Conservation (phyloP, 2,329 filamentous ascomycete species). For the Leptographium procerum region DNA sequence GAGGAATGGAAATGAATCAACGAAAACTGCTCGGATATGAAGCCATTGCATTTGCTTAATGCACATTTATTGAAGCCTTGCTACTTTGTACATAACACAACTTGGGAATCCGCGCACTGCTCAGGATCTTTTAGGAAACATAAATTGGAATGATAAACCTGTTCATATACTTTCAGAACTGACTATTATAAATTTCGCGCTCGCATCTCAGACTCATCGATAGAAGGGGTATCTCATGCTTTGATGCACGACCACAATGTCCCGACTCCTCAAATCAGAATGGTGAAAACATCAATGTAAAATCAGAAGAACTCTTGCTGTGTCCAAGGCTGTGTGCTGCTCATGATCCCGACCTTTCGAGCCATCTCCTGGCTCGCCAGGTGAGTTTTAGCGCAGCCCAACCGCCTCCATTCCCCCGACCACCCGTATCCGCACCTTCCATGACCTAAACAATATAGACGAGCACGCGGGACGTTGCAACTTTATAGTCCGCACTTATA, state of each 20-base stretch:
- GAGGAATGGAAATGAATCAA: neutral
- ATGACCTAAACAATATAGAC: neutral
- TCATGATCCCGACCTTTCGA: neutral
- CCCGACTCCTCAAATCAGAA: neutral
- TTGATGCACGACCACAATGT: neutral
- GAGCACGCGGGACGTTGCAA: neutral
- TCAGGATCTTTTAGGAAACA: neutral
- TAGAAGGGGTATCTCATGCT: neutral
- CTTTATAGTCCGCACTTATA: neutral
- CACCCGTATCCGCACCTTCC: neutral
- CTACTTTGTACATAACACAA: neutral
- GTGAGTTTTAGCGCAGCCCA: neutral
- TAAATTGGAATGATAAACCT: neutral
- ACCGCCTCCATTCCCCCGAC: neutral
- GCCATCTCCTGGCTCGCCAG: neutral
- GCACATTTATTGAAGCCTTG: neutral
- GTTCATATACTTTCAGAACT: neutral
- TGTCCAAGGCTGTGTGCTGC: neutral
- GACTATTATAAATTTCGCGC: neutral
- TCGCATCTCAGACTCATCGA: neutral
- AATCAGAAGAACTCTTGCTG: neutral
- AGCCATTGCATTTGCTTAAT: neutral
- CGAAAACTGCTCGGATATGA: neutral
- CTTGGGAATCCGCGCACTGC: neutral
- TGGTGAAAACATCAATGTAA: neutral